phyloP scores from a whole-genome alignment of 2,329 filamentous ascomycete genomes.

The Stemphylium vesicarium region DNA sequence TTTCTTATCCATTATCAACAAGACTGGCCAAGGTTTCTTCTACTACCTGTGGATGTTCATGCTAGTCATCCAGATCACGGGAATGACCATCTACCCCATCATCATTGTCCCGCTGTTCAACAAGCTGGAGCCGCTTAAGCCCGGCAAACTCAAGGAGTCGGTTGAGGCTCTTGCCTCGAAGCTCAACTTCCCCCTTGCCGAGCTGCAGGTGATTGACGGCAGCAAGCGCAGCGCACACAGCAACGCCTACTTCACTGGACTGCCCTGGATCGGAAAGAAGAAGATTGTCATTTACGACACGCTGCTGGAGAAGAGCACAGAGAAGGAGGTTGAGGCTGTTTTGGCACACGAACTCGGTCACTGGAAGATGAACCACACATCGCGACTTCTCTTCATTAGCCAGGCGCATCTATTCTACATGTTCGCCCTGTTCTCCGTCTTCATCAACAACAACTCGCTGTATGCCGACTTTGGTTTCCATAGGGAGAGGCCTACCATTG shows the following conservation, averaged over 20 bases:
- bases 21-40: conserved; percentile 93
- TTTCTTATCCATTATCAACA: conserved; percentile 92
- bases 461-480: conserved; percentile 92
- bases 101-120: conserved; percentile 96
- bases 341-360: conserved; percentile 95
- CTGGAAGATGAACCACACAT: conserved; percentile 96
- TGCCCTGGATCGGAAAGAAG: conserved; percentile 90
- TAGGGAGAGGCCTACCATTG: conserved; percentile 84
- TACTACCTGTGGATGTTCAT: conserved; percentile 97
- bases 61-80: conserved; percentile 86
- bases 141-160: conserved; percentile 83
- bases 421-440: conserved; percentile 94
- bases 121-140: conserved; percentile 90
- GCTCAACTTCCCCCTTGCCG: conserved; percentile 88
- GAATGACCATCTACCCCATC: conserved; percentile 95
- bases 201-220: conserved; percentile 93
- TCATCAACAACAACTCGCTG: conserved; percentile 92
- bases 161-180: conserved; percentile 84
- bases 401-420: conserved; percentile 95
- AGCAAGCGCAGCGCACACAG: conserved; percentile 87
- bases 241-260: conserved; percentile 94
- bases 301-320: conserved; percentile 90
- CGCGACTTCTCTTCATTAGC: conserved; percentile 79
- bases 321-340: conserved; percentile 91
- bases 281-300: conserved; percentile 99